Evolutionary conservation across 1,284 basidiomycete species (phyloP).

Genomic region (Leccinum subspadiceum): DNA sequence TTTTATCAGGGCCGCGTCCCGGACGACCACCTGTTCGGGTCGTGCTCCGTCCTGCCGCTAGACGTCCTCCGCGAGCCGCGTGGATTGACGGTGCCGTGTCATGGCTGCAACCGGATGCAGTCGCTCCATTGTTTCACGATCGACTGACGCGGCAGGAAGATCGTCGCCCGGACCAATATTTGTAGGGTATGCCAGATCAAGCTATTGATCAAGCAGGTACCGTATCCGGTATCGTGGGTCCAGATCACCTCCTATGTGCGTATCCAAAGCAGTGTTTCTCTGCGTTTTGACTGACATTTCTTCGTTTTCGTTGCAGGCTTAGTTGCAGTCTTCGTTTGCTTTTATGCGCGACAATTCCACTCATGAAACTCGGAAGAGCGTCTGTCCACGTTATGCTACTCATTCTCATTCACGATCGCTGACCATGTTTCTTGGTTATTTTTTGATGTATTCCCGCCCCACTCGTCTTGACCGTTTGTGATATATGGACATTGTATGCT

Average conservation of each 20-base stretch:
- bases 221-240: constrained; percentile 20
- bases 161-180: constrained; percentile 23
- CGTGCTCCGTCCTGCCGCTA: constrained; percentile 25
- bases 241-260: constrained; percentile 3
- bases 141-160: too few relatives aligned
- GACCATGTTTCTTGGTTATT: neutral
- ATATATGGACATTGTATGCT: constrained; percentile 4
- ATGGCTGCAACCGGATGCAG: constrained; percentile 28
- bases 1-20: constrained; percentile 26
- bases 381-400: neutral
- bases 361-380: neutral
- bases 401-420: neutral
- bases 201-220: constrained; percentile 24
- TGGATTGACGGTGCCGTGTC: constrained; percentile 20
- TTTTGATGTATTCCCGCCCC: constrained; percentile 2
- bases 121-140: constrained; percentile 30
- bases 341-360: neutral
- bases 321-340: neutral
- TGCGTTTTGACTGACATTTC: neutral
- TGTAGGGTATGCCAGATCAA: constrained; percentile 36
- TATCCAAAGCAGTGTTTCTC: neutral
- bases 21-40: constrained; percentile 25
- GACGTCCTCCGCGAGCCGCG: constrained; percentile 17
- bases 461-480: neutral
- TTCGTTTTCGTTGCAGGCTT: constrained; percentile 8